Evolutionary conservation across 2,329 filamentous ascomycete species (phyloP).

Genomic region (Colletotrichum sp.): DNA sequence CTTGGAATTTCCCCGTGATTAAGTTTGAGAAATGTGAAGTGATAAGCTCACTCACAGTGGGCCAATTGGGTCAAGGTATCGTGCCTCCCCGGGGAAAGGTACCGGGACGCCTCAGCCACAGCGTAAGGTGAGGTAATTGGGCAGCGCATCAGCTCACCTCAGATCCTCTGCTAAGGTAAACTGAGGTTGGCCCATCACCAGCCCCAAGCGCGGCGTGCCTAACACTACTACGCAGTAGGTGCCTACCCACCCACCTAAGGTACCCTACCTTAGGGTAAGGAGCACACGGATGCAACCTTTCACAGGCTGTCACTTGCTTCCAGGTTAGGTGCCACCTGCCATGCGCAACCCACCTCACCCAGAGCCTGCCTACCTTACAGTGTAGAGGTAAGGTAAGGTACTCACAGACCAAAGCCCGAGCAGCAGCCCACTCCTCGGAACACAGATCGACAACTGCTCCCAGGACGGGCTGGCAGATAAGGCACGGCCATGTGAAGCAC

Average conservation of each 20-base stretch:
- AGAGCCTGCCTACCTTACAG: too few relatives aligned
- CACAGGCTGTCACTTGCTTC: neutral
- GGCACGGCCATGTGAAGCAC: neutral
- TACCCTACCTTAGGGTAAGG: too few relatives aligned
- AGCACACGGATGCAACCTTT: neutral
- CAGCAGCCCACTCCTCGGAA: neutral
- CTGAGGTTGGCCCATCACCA: neutral
- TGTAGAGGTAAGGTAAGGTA: neutral
- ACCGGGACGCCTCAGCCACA: neutral
- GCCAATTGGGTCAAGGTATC: neutral
- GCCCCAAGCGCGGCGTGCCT: neutral
- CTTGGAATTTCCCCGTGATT: constrained; percentile 9
- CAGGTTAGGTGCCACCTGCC: neutral
- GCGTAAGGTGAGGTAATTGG: neutral
- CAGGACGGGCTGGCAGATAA: constrained; percentile 3
- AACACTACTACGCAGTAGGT: neutral
- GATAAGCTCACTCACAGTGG: neutral
- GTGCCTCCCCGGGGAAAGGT: neutral
- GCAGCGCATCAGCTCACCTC: neutral
- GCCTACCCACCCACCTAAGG: neutral
- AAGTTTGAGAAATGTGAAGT: neutral
- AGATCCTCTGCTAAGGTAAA: neutral
- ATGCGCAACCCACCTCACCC: neutral
- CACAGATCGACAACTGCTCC: constrained; percentile 6
- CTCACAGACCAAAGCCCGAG: neutral